phyloP scores from a whole-genome alignment of 2,329 filamentous ascomycete genomes.

The Aspergillus ochraceus region DNA sequence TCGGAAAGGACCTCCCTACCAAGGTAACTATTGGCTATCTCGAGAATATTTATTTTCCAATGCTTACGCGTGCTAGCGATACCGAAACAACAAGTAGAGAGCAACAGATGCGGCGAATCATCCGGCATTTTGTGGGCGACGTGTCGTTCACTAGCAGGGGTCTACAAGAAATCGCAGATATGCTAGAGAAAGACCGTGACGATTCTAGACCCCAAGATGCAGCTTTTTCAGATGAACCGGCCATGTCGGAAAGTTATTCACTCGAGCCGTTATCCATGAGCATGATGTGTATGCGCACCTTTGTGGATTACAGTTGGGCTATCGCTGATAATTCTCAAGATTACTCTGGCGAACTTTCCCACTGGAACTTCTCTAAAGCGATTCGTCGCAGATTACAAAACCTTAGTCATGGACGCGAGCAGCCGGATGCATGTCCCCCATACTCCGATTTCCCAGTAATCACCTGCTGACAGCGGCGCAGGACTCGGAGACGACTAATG shows the following conservation, averaged over 20 bases:
- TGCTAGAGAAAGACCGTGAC: slow-evolving; percentile 29
- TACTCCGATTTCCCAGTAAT: not conserved
- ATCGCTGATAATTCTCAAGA: slow-evolving; percentile 17
- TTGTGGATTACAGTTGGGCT: not conserved
- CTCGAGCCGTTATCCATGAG: slow-evolving; percentile 13
- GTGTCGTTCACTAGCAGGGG: slow-evolving; percentile 31
- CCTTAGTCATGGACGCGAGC: slow-evolving; percentile 8
- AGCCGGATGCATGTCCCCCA: slow-evolving; percentile 1
- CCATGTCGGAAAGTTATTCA: slow-evolving; percentile 20
- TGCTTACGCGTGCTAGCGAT: not conserved
- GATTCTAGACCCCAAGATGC: not conserved
- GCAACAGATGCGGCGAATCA: slow-evolving; percentile 42
- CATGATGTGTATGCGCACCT: slow-evolving; percentile 23
- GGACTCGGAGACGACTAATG: slow-evolving; percentile 20
- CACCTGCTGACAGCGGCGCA: slow-evolving; percentile 3
- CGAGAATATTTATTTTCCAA: not conserved
- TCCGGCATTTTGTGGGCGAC: slow-evolving; percentile 42
- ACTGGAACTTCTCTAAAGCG: slow-evolving; percentile 38
- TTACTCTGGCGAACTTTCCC: slow-evolving; percentile 40
- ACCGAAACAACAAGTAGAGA: slow-evolving; percentile 6
- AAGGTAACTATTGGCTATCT: not conserved
- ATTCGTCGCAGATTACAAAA: slow-evolving; percentile 31
- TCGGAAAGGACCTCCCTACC: not conserved
- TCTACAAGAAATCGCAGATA: slow-evolving; percentile 39
- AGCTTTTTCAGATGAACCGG: slow-evolving; percentile 2